phyloP scores from a whole-genome alignment of 352 stramenopile genomes.

The Blastocystis sp. region DNA sequence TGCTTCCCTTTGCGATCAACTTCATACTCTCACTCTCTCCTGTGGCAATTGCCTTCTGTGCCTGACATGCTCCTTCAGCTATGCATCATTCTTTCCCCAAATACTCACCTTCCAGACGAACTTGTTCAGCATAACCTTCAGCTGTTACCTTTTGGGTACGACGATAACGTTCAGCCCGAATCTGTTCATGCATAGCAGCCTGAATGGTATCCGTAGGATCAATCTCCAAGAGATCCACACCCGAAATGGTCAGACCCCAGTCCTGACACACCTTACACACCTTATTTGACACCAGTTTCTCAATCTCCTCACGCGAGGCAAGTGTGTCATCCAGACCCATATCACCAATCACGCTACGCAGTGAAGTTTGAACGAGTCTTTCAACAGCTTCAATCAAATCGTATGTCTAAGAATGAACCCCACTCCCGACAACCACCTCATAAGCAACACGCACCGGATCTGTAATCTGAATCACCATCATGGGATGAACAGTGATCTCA shows the following conservation, averaged over 20 bases:
- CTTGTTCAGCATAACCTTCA: conserved; percentile 63
- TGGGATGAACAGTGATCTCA: conserved; percentile 65
- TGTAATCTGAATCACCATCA: conserved; percentile 65
- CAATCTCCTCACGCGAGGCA: conserved; percentile 66
- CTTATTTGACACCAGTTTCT: conserved; percentile 63
- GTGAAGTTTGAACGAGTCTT: conserved; percentile 65
- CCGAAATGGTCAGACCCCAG: conserved; percentile 64
- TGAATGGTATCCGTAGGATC: conserved; percentile 61
- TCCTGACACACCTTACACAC: conserved; percentile 65
- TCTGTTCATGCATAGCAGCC: conserved; percentile 66
- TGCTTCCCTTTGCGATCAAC: conserved; percentile 59
- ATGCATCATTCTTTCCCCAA: not conserved
- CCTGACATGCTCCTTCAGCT: conserved; percentile 64
- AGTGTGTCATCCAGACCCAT: conserved; percentile 67
- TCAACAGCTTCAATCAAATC: conserved; percentile 64
- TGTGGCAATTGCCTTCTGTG: conserved; percentile 61
- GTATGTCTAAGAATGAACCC: conserved; percentile 56
- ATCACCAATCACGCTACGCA: conserved; percentile 66
- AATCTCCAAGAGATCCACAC: conserved; percentile 66
- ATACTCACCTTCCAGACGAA: conserved; percentile 53
- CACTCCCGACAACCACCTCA: conserved; percentile 22
- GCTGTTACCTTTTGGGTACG: conserved; percentile 65
- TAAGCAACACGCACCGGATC: conserved; percentile 65
- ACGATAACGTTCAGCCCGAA: conserved; percentile 65
- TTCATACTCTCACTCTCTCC: conserved; percentile 64